Evolutionary conservation across 768 basidiomycete species (phyloP).

Genomic region (Daedaleopsis sinensis): DNA sequence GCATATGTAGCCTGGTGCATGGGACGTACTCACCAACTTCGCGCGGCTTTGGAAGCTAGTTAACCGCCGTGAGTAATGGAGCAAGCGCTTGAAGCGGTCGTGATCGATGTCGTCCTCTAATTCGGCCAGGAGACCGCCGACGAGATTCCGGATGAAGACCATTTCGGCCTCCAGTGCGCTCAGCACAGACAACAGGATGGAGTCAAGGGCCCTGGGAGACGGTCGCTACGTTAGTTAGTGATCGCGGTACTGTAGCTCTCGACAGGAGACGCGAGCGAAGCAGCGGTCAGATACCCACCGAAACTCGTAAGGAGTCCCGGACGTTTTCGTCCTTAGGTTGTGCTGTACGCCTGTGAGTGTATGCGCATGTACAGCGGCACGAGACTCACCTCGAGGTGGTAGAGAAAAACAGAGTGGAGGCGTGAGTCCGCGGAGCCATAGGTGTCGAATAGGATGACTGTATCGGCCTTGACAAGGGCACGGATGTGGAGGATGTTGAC

Average conservation of each 20-base stretch:
- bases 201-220: conserved; percentile 81
- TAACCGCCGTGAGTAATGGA: conserved; percentile 90
- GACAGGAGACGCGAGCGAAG: conserved; percentile 4
- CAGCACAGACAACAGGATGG: conserved; percentile 87
- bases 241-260: conserved; percentile 1
- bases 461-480: conserved; percentile 91
- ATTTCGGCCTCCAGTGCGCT: conserved; percentile 96
- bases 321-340: conserved; percentile 74
- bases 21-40: conserved; percentile 56
- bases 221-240: conserved; percentile 24
- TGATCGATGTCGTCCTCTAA: conserved; percentile 95
- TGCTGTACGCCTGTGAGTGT: conserved; percentile 50
- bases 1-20: not conserved
- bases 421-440: conserved; percentile 87
- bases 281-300: conserved; percentile 48
- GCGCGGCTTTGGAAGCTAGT: conserved; percentile 91
- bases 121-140: conserved; percentile 88
- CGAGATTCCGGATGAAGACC: conserved; percentile 89
- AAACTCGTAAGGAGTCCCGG: conserved; percentile 85
- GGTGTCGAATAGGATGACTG: conserved; percentile 90
- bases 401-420: conserved; percentile 85
- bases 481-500: conserved; percentile 95
- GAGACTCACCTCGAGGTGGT: conserved; percentile 73
- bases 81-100: conserved; percentile 87
- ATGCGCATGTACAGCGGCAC: conserved; percentile 9